Evolutionary conservation across 257 asterid species (phyloP), one percentile per base, ranked within the genome.

Genomic region (Nicotiana attenuata): DNA sequence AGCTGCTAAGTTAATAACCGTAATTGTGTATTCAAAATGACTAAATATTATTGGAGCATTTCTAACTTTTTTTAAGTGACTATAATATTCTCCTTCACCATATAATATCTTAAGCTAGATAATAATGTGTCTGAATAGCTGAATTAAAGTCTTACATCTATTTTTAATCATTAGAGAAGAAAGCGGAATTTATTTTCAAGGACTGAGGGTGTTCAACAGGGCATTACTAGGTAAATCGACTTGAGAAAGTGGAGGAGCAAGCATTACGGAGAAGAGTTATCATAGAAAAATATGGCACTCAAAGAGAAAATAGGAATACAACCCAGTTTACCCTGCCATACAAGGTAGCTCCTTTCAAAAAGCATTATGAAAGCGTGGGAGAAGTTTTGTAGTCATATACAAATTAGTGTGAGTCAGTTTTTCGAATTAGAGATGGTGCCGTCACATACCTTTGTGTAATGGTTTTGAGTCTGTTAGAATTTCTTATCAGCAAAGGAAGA

Each of bases 81-180:
- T 71, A 5, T 69, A 41, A 41, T 22, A 69, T 69, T 69, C 77
- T 38, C 31, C 77, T 69, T 69, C 38, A 71, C 78, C 60, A 71
- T 45, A 73, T 14, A 73, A 71, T 45, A 73, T 35, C 79, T 6
- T 22, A 47, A 47, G 50, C 38, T 24, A 45, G 24, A 71, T 10
- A 45, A 45, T 0, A 29, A 22, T 7, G 24, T 45, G 14, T 19
- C 38, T 45, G 60, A 71, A 45, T 13, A 41, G 77, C 57, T n/a
- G n/a, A 41, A 67, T 52, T 35, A 35, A 38, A 69, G 22, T 38
- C 33, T 69, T 5, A 71, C 60, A 71, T 45, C 15, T 20, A 71
- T 6, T 47, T 71, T 45, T 13, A 22, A 47, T 8, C 20, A 71
- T 22, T 20, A 45, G 78, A 22, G 22, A 71, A 71, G 38, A 71